Conservation (phyloP, 208 protist genomes). For the Tritrichomonas foetus region DNA sequence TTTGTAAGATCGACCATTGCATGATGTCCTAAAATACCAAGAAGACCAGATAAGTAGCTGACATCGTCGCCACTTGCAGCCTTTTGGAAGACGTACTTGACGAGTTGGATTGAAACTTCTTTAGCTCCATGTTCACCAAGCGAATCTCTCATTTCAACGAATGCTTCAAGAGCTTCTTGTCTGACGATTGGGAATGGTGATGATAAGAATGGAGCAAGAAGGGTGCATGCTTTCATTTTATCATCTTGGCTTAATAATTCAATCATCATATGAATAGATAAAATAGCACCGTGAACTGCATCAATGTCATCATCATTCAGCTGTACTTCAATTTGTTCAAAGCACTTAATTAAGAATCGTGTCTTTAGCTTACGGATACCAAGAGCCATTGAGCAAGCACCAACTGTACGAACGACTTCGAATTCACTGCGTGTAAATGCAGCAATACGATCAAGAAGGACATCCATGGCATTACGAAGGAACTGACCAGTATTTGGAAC, state of each 20-base stretch:
- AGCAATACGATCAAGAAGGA: neutral
- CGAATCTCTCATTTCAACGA: slow-evolving; percentile 1
- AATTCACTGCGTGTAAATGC: neutral
- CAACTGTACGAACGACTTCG: slow-evolving; percentile 13
- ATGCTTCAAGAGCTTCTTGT: neutral
- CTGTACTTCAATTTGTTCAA: neutral
- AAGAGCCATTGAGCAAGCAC: neutral
- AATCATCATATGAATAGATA: neutral
- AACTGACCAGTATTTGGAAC: slow-evolving; percentile 20
- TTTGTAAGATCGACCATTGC: neutral
- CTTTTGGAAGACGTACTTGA: neutral
- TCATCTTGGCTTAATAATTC: slow-evolving; percentile 6
- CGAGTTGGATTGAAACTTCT: neutral
- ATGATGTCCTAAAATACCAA: neutral
- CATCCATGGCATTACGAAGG: neutral
- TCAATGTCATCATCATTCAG: neutral
- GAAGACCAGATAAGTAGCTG: neutral
- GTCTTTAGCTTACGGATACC: neutral
- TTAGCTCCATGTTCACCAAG: slow-evolving; percentile 22
- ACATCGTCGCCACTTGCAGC: neutral
- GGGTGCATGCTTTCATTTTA: neutral
- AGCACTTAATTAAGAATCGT: neutral
- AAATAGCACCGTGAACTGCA: neutral
- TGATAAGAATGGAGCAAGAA: neutral
- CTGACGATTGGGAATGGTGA: neutral